phyloP scores from a whole-genome alignment of 2,329 filamentous ascomycete genomes.

The Penicillium sclerotiorum region DNA sequence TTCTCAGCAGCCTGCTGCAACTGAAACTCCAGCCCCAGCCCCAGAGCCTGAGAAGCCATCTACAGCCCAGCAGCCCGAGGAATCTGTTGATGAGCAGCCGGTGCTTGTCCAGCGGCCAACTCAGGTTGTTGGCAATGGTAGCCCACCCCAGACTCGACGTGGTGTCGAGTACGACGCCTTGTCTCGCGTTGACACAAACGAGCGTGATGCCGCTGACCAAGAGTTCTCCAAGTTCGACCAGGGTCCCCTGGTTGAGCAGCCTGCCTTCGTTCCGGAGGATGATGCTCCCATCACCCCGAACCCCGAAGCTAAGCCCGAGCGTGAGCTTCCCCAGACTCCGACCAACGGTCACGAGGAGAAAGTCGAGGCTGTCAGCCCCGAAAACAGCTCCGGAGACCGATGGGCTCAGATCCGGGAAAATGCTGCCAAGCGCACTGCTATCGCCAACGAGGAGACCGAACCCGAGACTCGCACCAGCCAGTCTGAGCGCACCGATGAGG shows the following conservation, averaged over 20 bases:
- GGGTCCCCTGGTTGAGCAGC: slow-evolving; percentile 82
- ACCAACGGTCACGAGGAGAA: slow-evolving; percentile 19
- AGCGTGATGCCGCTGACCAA: slow-evolving; percentile 47
- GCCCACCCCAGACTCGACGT: slow-evolving; percentile 48
- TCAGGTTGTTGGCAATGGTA: slow-evolving; percentile 24
- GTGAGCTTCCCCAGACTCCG: slow-evolving; percentile 16
- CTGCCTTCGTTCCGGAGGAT: slow-evolving; percentile 73
- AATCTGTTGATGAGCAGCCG: too few species aligned
- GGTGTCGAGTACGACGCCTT: slow-evolving; percentile 57
- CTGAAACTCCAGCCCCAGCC: slow-evolving; percentile 1
- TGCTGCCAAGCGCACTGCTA: slow-evolving; percentile 76
- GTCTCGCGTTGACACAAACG: slow-evolving; percentile 61
- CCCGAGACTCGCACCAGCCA: slow-evolving; percentile 63
- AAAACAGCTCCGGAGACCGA: slow-evolving; percentile 61
- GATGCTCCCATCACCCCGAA: slow-evolving; percentile 18
- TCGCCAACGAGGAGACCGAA: slow-evolving; percentile 66
- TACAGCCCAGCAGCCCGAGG: slow-evolving; percentile 11
- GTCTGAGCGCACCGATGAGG: slow-evolving; percentile 69
- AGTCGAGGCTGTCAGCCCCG: slow-evolving; percentile 7
- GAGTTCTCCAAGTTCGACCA: slow-evolving; percentile 76
- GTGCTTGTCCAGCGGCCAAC: too few species aligned
- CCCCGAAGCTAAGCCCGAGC: background rate
- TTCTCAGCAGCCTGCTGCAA: slow-evolving; percentile 11
- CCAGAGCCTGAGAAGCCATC: slow-evolving; percentile 10
- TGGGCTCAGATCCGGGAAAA: slow-evolving; percentile 98